Evolutionary conservation across 768 basidiomycete genomes (phyloP).

Genomic region (Tulasnella calospora): DNA sequence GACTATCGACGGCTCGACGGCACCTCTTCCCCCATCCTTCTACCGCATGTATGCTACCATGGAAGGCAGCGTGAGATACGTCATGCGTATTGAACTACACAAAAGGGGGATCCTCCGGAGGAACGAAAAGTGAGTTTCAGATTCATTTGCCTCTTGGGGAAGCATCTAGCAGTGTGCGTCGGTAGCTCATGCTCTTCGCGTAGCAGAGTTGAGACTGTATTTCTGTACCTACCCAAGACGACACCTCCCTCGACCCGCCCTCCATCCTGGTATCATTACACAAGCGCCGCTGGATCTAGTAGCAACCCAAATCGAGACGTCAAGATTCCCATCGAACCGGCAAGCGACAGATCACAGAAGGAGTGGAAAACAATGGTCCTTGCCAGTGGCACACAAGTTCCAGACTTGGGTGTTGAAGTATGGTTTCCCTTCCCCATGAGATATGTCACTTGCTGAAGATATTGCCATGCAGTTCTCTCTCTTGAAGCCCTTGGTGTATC

Average conservation of each 20-base stretch:
- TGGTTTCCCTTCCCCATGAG: background rate
- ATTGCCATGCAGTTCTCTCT: background rate
- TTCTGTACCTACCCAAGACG: conserved; percentile 17
- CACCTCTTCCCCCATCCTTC: conserved; percentile 1
- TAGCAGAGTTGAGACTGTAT: conserved; percentile 9
- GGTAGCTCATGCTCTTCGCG: background rate
- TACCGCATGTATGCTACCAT: background rate
- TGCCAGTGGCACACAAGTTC: background rate
- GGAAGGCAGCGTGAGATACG: conserved; percentile 1
- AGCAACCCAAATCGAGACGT: background rate
- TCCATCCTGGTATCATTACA: conserved; percentile 5
- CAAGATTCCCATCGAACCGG: background rate
- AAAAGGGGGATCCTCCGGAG: background rate
- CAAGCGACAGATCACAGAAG: conserved; percentile 11
- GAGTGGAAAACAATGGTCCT: background rate
- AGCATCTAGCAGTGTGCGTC: background rate
- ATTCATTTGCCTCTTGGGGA: background rate
- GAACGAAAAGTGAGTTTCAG: conserved; percentile 7
- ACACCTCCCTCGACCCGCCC: background rate
- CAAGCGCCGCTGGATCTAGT: background rate
- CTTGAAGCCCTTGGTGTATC: background rate
- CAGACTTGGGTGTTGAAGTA: background rate
- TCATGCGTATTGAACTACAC: background rate
- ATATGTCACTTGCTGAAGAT: background rate
- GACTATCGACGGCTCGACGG: background rate